Percentiles rank a stretch among this genome's conserved stretches.
phyloP scores from a whole-genome alignment of 306 rosid genomes.

The Vicia villosa region DNA sequence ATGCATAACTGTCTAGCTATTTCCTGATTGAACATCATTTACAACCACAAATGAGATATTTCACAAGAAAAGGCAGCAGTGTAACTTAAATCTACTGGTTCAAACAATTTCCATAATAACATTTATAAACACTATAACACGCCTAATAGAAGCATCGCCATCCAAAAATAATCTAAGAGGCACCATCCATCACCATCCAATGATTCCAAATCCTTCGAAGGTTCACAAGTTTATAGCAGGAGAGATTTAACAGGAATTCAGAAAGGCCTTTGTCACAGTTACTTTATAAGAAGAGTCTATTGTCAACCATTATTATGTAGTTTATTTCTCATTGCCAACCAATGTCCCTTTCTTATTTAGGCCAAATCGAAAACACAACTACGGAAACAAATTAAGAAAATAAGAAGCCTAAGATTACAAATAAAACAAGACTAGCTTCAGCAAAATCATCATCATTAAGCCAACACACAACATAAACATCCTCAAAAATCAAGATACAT shows the following conservation, averaged over 20 bases:
- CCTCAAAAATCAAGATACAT: not conserved
- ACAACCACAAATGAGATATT: constrained; percentile 34
- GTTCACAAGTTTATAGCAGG: constrained; percentile 18
- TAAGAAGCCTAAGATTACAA: constrained; percentile 4
- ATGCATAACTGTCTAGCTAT: constrained; percentile 87
- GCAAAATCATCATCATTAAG: constrained; percentile 13
- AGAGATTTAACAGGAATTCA: constrained; percentile 23
- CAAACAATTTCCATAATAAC: constrained; percentile 3
- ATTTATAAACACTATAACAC: not conserved
- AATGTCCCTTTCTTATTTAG: constrained; percentile 14
- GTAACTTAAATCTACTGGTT: constrained; percentile 24
- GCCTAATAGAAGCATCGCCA: not conserved
- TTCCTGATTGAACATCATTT: constrained; percentile 65
- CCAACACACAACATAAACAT: constrained; percentile 12
- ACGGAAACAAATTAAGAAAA: not conserved
- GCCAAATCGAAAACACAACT: not conserved
- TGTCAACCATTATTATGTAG: not conserved
- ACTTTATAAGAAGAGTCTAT: constrained; percentile 8
- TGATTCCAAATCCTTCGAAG: not conserved
- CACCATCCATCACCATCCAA: constrained; percentile 24
- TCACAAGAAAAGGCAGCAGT: constrained; percentile 17
- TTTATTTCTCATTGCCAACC: constrained; percentile 9
- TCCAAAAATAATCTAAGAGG: constrained; percentile 17
- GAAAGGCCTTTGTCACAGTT: not conserved
- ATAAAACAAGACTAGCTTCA: not conserved